phyloP scores from a whole-genome alignment of 768 basidiomycete genomes.

The Tylopilus subfusipes region DNA sequence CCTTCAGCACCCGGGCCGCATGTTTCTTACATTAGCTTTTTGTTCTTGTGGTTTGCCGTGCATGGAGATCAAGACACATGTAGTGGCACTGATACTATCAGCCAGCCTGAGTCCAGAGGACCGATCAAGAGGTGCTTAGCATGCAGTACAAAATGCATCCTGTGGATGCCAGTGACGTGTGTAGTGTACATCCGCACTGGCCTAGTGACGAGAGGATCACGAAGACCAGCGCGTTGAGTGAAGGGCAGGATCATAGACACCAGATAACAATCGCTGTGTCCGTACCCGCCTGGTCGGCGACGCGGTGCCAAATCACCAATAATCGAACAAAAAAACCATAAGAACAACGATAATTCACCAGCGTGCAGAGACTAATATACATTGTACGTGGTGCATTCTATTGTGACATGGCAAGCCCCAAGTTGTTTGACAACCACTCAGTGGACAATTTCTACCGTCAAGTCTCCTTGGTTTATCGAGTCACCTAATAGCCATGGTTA shows the following conservation, averaged over 20 bases:
- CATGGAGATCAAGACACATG: neutral
- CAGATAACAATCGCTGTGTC: neutral
- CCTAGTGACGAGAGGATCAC: neutral
- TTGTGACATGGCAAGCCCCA: constrained; percentile 9
- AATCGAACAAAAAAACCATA: neutral
- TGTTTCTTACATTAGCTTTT: neutral
- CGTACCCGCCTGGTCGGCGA: neutral
- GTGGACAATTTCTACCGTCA: constrained; percentile 85
- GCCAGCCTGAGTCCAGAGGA: too few relatives aligned
- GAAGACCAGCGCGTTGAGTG: neutral
- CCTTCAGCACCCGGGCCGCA: neutral
- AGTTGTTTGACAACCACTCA: constrained; percentile 27
- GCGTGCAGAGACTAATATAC: constrained; percentile 17
- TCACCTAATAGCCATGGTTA: constrained; percentile 54
- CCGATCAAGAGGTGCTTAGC: neutral
- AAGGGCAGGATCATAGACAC: too few relatives aligned
- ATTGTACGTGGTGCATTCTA: constrained; percentile 14
- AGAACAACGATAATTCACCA: constrained; percentile 1
- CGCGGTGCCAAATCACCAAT: neutral
- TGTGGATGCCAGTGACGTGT: too few relatives aligned
- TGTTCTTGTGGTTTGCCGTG: neutral
- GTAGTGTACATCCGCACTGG: too few relatives aligned
- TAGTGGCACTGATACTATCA: neutral
- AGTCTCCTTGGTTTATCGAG: constrained; percentile 91
- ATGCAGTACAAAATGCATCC: too few relatives aligned